Conservation (phyloP, 108 stramenopile genomes). For the Asterionellopsis glacialis region DNA sequence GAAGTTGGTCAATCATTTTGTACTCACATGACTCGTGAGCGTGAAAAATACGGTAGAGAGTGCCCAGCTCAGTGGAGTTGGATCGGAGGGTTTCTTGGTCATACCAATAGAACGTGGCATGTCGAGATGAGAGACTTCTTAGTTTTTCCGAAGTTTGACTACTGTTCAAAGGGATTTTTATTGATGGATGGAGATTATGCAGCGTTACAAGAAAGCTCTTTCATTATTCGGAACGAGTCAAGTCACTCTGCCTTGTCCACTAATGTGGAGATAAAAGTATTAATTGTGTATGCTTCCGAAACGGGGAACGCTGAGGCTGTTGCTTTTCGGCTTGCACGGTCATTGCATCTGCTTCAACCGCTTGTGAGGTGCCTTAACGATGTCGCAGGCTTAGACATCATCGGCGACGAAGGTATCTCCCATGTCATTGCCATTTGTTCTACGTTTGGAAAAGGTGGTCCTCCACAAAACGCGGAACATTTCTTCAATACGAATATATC, state of each 20-base stretch:
- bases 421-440: slow-evolving; percentile 10
- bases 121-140: slow-evolving; percentile 31
- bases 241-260: not conserved
- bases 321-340: not conserved
- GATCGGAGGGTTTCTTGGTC: slow-evolving; percentile 19
- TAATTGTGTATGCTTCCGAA: slow-evolving; percentile 21
- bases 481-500: slow-evolving; percentile 5
- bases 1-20: slow-evolving; percentile 15
- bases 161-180: slow-evolving; percentile 5
- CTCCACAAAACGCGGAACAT: not conserved
- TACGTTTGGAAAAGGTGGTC: slow-evolving; percentile 17
- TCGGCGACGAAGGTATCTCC: not conserved
- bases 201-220: not conserved
- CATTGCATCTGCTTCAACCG: slow-evolving; percentile 2
- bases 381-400: not conserved
- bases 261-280: not conserved
- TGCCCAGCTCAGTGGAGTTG: slow-evolving; percentile 38
- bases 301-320: slow-evolving; percentile 21
- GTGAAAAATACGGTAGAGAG: slow-evolving; percentile 15
- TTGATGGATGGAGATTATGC: not conserved
- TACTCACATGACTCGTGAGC: slow-evolving; percentile 19
- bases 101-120: slow-evolving; percentile 29
- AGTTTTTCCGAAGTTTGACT: slow-evolving; percentile 21
- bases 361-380: slow-evolving; percentile 7
- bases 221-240: not conserved